Base-by-base conservation (phyloP, 371 early-diverging fungal species). In the Lichtheimia corymbifera region DNA sequence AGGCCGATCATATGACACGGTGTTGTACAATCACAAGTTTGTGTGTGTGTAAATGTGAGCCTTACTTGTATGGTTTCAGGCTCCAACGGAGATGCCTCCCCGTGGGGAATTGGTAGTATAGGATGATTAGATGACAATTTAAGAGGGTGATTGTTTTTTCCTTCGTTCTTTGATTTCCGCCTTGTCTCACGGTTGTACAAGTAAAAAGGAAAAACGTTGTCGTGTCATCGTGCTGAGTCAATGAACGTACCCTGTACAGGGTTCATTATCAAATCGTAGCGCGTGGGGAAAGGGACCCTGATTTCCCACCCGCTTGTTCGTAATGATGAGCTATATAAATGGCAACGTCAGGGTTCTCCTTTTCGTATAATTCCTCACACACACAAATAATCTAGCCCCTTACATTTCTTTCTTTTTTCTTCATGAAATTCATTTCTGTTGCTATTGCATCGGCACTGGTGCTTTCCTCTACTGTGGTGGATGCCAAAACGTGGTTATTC, bases 401-500 rank as follows among this genome's bases (percentile, higher is more conserved):
- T 55, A 6, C 25, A 45, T 61, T 20, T 35, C 49, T 43, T 53
- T 40, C 53, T 59, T 59, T 24, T 64, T 56, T 40, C 30, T 47
- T 20, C 55, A 74, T 72, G 69, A 79, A 71, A 63, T 64, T 65
- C 22, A 45, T 68, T 47, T 66, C 73, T 27, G 51, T 76, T 47
- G 59, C 65, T 45, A 50, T 62, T 52, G 58, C 62, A 24, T 61
- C 71, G 14, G 64, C 68, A 17, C 28, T 64, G 17, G 55, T 56
- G 5, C 50, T 70, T 17, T 27, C 67, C 15, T 66, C 62, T 44
- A 59, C 70, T 40, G 20, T 55, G 9, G 59, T 58, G 28, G 65
- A 71, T 17, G 80, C 77, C 27, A 71, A 65, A 53, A 77, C 77
- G 0, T 64, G 71, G 24, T 67, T 77, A 1, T 70, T 76, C 30